These are phyloP conservation scores for Tulasnella sp. DNA, from an alignment of 768 basidiomycete species.

Conservation along the genomic window DNA sequence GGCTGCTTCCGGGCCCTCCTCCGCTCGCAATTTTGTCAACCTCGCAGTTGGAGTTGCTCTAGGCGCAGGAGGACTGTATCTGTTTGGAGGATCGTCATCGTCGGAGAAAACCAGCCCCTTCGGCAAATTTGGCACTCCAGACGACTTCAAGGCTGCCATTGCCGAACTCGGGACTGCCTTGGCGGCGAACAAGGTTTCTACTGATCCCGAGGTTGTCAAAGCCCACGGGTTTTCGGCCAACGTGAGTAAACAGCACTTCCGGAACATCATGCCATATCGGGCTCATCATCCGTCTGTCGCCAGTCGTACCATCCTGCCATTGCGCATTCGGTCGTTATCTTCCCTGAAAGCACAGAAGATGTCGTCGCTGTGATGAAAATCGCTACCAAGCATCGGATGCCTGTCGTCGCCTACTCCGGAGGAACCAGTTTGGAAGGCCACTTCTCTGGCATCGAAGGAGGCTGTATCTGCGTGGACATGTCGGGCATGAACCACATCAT, in stretches of 20 bases:
- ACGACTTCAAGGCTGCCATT: slow-evolving; percentile 24
- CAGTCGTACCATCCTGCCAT: slow-evolving; percentile 42
- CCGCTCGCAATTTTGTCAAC: background rate
- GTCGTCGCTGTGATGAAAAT: slow-evolving; percentile 74
- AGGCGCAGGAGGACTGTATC: background rate
- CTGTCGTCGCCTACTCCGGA: slow-evolving; percentile 74
- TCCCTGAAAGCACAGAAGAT: slow-evolving; percentile 63
- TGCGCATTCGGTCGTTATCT: slow-evolving; percentile 40
- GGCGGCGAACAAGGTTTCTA: slow-evolving; percentile 5
- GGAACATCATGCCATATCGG: background rate
- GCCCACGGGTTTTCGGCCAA: slow-evolving; percentile 13
- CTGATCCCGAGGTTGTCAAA: slow-evolving; percentile 19
- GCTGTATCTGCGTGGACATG: slow-evolving; percentile 61
- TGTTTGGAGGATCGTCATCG: background rate
- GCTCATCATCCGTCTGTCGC: slow-evolving; percentile 38
- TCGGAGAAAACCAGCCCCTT: background rate
- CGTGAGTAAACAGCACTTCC: background rate
- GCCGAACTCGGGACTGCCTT: slow-evolving; percentile 21
- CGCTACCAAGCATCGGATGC: slow-evolving; percentile 62
- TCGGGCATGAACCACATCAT: slow-evolving; percentile 60
- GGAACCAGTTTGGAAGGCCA: slow-evolving; percentile 86
- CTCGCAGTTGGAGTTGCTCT: slow-evolving; percentile 1
- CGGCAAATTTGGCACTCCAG: slow-evolving; percentile 20
- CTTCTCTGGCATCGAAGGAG: slow-evolving; percentile 47
- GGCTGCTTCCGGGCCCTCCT: background rate